Percentiles rank a stretch among this genome's conserved stretches.
Evolutionary conservation across 1,284 basidiomycete species (phyloP).

Genomic region (Golubevia pallescens): DNA sequence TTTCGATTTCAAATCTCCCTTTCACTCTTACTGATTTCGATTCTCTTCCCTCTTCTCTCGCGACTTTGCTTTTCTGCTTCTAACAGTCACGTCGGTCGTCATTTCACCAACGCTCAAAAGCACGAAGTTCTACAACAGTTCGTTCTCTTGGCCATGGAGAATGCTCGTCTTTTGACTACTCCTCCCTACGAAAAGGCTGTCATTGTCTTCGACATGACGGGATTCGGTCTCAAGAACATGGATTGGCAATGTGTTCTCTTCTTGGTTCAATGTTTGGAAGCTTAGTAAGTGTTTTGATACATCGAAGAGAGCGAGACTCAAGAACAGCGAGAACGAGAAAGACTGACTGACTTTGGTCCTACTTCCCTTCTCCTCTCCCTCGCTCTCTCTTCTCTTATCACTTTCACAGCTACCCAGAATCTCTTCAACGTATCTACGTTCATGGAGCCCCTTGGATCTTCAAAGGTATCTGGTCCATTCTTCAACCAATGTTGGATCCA

Average conservation of each 20-base stretch:
- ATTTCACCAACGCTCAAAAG: slow-evolving; percentile 62
- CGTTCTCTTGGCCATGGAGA: slow-evolving; percentile 60
- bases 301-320: not conserved
- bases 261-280: slow-evolving; percentile 62
- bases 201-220: slow-evolving; percentile 59
- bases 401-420: slow-evolving; percentile 45
- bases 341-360: no score
- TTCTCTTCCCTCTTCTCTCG: slow-evolving; percentile 14
- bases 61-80: slow-evolving; percentile 13
- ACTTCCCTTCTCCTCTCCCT: not conserved
- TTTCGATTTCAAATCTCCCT: slow-evolving; percentile 14
- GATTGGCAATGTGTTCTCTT: slow-evolving; percentile 63
- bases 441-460: slow-evolving; percentile 60
- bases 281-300: slow-evolving; percentile 18
- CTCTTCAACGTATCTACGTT: slow-evolving; percentile 61
- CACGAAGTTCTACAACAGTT: slow-evolving; percentile 60
- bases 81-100: slow-evolving; percentile 49
- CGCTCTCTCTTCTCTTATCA: no score
- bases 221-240: slow-evolving; percentile 64
- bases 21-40: slow-evolving; percentile 14
- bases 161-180: slow-evolving; percentile 50
- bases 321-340: no score
- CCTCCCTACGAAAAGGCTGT: slow-evolving; percentile 57
- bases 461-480: slow-evolving; percentile 52
- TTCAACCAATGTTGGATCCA: slow-evolving; percentile 48